These are phyloP conservation scores for Fusarium palustre DNA, from an alignment of 2,329 filamentous ascomycete genomes.

Conservation along the genomic window DNA sequence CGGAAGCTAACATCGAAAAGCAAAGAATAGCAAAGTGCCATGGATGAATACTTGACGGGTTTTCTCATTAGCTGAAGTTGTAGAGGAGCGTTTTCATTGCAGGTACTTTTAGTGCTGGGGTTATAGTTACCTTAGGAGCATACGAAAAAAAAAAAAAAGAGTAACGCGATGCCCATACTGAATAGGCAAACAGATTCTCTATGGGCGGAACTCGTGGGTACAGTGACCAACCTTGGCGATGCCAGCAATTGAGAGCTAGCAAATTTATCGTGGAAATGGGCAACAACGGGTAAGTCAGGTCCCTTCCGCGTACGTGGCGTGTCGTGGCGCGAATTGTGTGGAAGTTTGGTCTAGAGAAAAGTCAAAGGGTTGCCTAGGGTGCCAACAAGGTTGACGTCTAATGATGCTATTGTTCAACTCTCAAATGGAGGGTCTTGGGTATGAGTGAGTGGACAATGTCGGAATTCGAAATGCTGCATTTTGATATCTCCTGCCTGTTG, in stretches of 20 bases:
- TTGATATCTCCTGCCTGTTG: neutral
- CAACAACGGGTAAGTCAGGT: slow-evolving; percentile 25
- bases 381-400: neutral
- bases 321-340: slow-evolving; percentile 21
- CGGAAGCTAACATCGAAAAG: slow-evolving; percentile 9
- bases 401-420: neutral
- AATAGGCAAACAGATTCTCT: neutral
- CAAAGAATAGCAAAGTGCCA: slow-evolving; percentile 7
- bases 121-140: neutral
- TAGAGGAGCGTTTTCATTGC: neutral
- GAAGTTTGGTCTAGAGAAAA: slow-evolving; percentile 20
- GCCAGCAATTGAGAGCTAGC: slow-evolving; percentile 13
- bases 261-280: slow-evolving; percentile 16
- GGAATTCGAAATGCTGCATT: slow-evolving; percentile 5
- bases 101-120: neutral
- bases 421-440: neutral
- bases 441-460: neutral
- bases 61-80: neutral
- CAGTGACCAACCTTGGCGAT: slow-evolving; percentile 15
- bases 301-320: slow-evolving; percentile 33
- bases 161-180: neutral
- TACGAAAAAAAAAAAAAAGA: neutral
- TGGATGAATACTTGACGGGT: slow-evolving; percentile 24
- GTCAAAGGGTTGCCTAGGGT: slow-evolving; percentile 6
- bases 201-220: neutral